phyloP scores from a whole-genome alignment of 441 rosid genomes.

The Croton laevigatus region DNA sequence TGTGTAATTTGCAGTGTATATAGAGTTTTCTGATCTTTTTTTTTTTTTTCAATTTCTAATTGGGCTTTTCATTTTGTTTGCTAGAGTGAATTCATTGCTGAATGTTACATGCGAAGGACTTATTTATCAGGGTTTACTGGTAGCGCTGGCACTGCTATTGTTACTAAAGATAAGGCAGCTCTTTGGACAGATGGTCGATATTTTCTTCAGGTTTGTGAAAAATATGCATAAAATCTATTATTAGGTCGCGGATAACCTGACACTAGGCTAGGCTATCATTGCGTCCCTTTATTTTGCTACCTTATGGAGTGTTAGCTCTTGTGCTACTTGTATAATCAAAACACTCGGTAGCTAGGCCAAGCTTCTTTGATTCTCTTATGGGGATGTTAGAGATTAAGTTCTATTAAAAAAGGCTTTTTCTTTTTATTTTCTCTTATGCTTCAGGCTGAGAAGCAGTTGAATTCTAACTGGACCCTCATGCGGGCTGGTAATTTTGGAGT shows the following conservation, averaged over 20 bases:
- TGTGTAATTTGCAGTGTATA: neutral
- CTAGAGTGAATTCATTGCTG: conserved; percentile 96
- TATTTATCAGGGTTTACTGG: conserved; percentile 89
- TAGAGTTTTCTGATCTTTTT: neutral
- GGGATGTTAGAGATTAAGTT: neutral
- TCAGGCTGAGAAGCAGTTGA: conserved; percentile 90
- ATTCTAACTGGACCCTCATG: conserved; percentile 87
- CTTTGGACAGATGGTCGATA: conserved; percentile 98
- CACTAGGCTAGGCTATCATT: neutral
- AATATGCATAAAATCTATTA: neutral
- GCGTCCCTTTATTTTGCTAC: neutral
- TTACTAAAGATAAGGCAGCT: conserved; percentile 91
- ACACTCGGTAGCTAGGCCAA: neutral
- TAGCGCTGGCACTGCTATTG: conserved; percentile 90
- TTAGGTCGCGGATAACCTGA: too few species aligned
- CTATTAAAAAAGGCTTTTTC: conserved; percentile 2
- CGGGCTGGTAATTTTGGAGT: conserved; percentile 89
- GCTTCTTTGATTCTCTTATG: neutral
- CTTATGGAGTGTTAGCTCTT: neutral
- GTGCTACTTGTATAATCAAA: neutral
- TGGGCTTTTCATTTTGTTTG: conserved; percentile 16
- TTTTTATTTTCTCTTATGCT: conserved; percentile 21
- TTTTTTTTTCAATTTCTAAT: neutral
- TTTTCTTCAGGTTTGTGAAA: conserved; percentile 79
- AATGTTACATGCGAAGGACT: conserved; percentile 82